Evolutionary conservation across 768 basidiomycete genomes (phyloP), one percentile per base, ranked within the genome.

Genomic region (Suillus subalutaceus): DNA sequence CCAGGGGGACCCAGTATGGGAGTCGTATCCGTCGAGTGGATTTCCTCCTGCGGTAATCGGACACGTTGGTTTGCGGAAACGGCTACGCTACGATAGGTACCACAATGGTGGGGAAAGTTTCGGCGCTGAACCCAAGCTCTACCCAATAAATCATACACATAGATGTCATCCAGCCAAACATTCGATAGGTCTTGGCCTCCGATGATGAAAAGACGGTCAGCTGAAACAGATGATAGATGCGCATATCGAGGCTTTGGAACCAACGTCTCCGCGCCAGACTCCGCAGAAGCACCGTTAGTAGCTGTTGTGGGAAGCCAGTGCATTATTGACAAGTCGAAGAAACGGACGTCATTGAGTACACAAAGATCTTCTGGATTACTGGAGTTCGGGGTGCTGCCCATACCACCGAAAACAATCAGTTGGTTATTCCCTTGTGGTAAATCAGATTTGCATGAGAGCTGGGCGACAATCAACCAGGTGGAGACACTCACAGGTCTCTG

Each of bases 101-200:
- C 97, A 74, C 94, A 95, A 78, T 98, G 95, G n/a, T 93, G 87
- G 1, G 92, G 92, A 71, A 95, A 95, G 66, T 88, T 87, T 59
- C 90, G 88, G 43, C 86, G 82, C 71, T 90, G 89, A 0, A 93
- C 84, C 96, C 97, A 99, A 7, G 84, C 81, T 74, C 86, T 86
- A 16, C 80, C 78, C 16, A 82, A 75, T 44, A 99, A 84, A 74
- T 98, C 95, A 69, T 90, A 96, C 8, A 97, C 91, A 74, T 93
- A 91, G 63, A 97, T 86, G 68, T 98, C 95, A 77, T 98, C 93
- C 32, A 97, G 83, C 92, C 96, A 98, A 58, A 90, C 90, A 72
- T 97, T 97, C 70, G 87, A 88, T 67, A 97, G 86, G 75, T 99
- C 95, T 74, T 99, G 97, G 0, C 97, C 97, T 6, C 97, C 97